Conservation (phyloP, 2,329 filamentous ascomycete genomes). For the Colletotrichum kahawae region DNA sequence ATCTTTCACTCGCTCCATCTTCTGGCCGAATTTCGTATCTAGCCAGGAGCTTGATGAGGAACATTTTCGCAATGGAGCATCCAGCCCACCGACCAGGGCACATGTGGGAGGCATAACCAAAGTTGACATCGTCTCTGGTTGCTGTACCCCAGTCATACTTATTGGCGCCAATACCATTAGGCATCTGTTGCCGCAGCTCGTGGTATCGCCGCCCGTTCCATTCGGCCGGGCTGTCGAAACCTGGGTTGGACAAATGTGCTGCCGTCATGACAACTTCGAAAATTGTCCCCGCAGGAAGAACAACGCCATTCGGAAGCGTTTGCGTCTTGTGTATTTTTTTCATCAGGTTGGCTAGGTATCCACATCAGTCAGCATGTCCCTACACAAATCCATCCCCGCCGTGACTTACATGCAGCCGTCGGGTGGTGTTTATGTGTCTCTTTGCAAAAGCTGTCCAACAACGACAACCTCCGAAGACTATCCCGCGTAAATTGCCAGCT, state of each 20-base stretch:
- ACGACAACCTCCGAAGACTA: not conserved
- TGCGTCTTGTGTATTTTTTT: conserved; percentile 16
- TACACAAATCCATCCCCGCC: not conserved
- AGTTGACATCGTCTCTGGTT: conserved; percentile 15
- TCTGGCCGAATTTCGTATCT: not conserved
- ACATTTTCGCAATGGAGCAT: conserved; percentile 20
- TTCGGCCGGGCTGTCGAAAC: not conserved
- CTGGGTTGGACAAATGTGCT: conserved; percentile 9
- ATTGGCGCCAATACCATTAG: not conserved
- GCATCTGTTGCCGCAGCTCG: not conserved
- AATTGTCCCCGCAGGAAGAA: conserved; percentile 1
- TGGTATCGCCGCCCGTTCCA: conserved; percentile 16
- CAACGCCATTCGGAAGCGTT: conserved; percentile 1
- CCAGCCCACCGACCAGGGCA: conserved; percentile 18
- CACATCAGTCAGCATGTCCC: not conserved
- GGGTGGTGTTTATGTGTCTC: conserved; percentile 17
- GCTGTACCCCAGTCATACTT: conserved; percentile 13
- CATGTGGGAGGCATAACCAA: conserved; percentile 17
- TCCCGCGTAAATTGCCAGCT: conserved; percentile 3
- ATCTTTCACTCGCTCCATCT: conserved; percentile 5
- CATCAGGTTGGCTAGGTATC: conserved; percentile 12
- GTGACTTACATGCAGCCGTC: conserved; percentile 7
- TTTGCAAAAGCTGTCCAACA: conserved; percentile 18
- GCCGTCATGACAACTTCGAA: conserved; percentile 17
- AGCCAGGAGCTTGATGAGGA: conserved; percentile 10